Conservation (phyloP, 2,329 filamentous ascomycete species). For the Knoxdaviesia capensis region DNA sequence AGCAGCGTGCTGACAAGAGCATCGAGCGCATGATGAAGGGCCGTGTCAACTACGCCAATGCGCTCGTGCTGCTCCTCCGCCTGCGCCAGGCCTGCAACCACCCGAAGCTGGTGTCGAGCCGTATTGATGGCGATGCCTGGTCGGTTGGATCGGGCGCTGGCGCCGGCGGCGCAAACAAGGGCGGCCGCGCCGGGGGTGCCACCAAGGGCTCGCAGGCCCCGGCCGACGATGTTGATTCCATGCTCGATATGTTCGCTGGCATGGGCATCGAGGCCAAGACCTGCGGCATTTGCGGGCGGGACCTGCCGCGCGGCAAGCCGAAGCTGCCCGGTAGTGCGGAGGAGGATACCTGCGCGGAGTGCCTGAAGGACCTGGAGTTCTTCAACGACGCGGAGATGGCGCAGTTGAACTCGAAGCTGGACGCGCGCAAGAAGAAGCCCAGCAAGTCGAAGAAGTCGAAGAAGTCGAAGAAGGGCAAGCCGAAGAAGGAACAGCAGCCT, state of each 20-base stretch:
- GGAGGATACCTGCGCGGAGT: conserved; percentile 48
- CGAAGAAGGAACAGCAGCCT: conserved; percentile 7
- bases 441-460: conserved; percentile 17
- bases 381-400: conserved; percentile 27
- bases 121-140: conserved; percentile 75
- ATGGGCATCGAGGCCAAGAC: conserved; percentile 59
- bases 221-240: conserved; percentile 52
- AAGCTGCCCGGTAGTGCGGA: conserved; percentile 8
- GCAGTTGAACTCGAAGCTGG: conserved; percentile 4
- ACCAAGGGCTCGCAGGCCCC: conserved; percentile 27
- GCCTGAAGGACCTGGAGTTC: conserved; percentile 51
- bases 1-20: conserved; percentile 67
- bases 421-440: conserved; percentile 15
- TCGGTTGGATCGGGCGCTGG: conserved; percentile 20
- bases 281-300: conserved; percentile 66
- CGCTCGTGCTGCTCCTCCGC: conserved; percentile 76
- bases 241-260: conserved; percentile 72
- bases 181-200: conserved; percentile 7
- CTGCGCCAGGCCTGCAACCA: conserved; percentile 91
- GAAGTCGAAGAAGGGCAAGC: conserved; percentile 7
- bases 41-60: conserved; percentile 78
- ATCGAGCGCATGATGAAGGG: conserved; percentile 76
- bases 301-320: conserved; percentile 32
- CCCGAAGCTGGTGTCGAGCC: conserved; percentile 67
- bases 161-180: conserved; percentile 13